These are phyloP conservation scores for Stachybotrys echinatus DNA, from an alignment of 2,329 filamentous ascomycete genomes.

Conservation along the genomic window DNA sequence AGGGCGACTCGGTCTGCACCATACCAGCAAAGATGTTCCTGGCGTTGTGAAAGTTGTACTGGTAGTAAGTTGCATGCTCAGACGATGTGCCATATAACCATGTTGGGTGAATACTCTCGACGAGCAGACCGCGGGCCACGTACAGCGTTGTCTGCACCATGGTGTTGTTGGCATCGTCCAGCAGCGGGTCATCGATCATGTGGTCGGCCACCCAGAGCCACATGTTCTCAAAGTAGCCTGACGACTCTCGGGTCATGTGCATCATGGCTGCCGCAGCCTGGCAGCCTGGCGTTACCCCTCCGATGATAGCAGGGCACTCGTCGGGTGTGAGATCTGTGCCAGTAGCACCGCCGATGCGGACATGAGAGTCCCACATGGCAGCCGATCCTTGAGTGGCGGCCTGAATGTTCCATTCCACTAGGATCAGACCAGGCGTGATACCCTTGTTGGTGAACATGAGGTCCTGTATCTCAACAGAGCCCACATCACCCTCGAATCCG, in stretches of 20 bases:
- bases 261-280: constrained; percentile 51
- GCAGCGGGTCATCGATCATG: constrained; percentile 4
- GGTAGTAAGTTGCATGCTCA: constrained; percentile 31
- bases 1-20: constrained; percentile 30
- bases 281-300: constrained; percentile 1
- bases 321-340: constrained; percentile 5
- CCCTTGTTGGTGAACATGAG: neutral
- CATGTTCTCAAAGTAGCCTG: constrained; percentile 41
- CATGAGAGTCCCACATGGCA: neutral
- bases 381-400: neutral
- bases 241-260: constrained; percentile 36
- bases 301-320: constrained; percentile 9
- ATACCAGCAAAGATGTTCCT: constrained; percentile 40
- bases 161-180: neutral
- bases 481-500: neutral
- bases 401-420: neutral
- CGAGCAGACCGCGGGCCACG: constrained; percentile 23
- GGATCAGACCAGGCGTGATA: neutral
- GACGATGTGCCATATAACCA: constrained; percentile 13
- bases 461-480: neutral
- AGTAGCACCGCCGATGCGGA: constrained; percentile 1
- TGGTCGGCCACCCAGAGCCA: constrained; percentile 52
- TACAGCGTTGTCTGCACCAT: constrained; percentile 24
- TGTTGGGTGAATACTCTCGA: constrained; percentile 16
- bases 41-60: constrained; percentile 40